Conservation (phyloP, 495 filamentous ascomycete species). For the Aspergillus homomorphus region DNA sequence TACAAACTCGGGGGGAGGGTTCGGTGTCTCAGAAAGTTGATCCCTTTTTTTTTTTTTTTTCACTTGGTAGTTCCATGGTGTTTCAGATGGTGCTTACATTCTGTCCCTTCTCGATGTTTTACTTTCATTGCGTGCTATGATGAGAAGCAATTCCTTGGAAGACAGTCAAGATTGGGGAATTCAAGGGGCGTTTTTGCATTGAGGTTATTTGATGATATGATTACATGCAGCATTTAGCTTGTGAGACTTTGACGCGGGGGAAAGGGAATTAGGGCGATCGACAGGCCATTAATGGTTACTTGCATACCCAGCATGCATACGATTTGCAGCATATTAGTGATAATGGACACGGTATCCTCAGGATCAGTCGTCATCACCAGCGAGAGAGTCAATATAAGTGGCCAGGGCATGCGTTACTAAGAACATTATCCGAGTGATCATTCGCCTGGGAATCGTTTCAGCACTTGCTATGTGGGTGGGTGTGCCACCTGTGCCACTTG, state of each 20-base stretch:
- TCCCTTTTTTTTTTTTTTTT: too few species aligned
- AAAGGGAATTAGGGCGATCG: background rate
- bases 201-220: background rate
- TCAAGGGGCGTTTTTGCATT: slow-evolving; percentile 2
- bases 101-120: background rate
- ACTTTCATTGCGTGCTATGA: too few species aligned
- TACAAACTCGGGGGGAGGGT: background rate
- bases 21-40: too few species aligned
- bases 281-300: background rate
- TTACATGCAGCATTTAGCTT: background rate
- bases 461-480: too few species aligned
- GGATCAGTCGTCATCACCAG: background rate
- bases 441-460: background rate
- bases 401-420: background rate
- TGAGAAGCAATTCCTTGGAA: background rate
- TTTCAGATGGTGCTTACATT: background rate
- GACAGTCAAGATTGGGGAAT: background rate
- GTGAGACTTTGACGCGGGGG: background rate
- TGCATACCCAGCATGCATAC: background rate
- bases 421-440: background rate
- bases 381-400: background rate
- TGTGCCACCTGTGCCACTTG: too few species aligned
- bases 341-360: background rate
- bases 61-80: background rate
- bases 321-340: background rate